Evolutionary conservation across 495 filamentous ascomycete species (phyloP).

Genomic region (Aspergillus egyptiacus): DNA sequence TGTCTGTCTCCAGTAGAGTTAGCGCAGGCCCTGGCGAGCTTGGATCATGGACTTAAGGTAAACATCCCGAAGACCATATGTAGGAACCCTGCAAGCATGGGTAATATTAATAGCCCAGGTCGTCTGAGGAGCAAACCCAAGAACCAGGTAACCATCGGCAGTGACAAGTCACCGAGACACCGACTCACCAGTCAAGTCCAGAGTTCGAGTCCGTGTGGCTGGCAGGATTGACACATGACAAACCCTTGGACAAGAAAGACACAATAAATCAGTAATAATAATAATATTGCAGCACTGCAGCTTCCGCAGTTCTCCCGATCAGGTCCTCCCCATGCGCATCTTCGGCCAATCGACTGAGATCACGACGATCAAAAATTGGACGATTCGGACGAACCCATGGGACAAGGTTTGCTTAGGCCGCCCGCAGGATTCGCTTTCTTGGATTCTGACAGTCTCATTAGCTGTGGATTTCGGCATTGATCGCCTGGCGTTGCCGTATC

Average conservation of each 20-base stretch:
- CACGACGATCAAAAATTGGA: neutral
- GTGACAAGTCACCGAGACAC: neutral
- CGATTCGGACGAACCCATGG: constrained; percentile 4
- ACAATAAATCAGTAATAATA: neutral
- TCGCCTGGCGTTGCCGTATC: constrained; percentile 15
- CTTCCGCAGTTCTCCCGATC: constrained; percentile 6
- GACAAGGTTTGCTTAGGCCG: constrained; percentile 5
- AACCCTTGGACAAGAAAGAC: neutral
- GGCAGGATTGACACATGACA: too few species aligned
- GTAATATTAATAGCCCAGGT: too few species aligned
- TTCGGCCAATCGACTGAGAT: neutral
- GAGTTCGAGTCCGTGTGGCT: too few species aligned
- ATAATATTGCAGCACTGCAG: too few species aligned
- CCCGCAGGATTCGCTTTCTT: constrained; percentile 1
- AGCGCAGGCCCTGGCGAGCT: too few species aligned
- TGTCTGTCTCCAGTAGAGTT: too few species aligned
- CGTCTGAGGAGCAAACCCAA: too few species aligned
- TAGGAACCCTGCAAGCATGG: too few species aligned
- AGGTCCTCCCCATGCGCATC: too few species aligned
- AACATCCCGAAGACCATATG: too few species aligned
- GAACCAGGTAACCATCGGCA: constrained; percentile 8
- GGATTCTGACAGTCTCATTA: neutral
- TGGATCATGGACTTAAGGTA: too few species aligned
- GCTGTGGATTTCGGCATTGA: constrained; percentile 14
- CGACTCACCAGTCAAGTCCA: too few species aligned